Percentiles rank a stretch among this genome's conserved stretches.
phyloP scores from a whole-genome alignment of 306 rosid species.

The Pyrus betulifolia region DNA sequence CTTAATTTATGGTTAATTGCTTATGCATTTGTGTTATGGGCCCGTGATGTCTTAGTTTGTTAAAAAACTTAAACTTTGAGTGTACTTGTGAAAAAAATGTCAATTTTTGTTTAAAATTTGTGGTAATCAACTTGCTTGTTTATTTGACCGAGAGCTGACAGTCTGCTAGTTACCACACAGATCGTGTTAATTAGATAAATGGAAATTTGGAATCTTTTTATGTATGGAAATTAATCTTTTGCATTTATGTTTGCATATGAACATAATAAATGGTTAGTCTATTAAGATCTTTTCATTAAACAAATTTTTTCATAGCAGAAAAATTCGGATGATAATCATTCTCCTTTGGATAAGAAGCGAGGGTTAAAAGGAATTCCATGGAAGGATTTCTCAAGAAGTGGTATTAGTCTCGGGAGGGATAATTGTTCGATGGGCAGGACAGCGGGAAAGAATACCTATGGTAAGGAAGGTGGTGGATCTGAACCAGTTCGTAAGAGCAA shows the following conservation, averaged over 20 bases:
- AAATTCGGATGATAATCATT: conserved; percentile 49
- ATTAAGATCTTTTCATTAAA: conserved; percentile 14
- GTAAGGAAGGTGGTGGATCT: conserved; percentile 47
- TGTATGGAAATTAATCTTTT: conserved; percentile 22
- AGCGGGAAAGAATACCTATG: conserved; percentile 41
- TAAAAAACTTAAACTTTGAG: neutral
- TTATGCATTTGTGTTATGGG: neutral
- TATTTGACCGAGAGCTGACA: neutral
- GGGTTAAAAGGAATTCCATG: conserved; percentile 83
- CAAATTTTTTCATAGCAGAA: conserved; percentile 34
- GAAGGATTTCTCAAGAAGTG: conserved; percentile 74
- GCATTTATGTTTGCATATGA: conserved; percentile 22
- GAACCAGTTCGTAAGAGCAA: conserved; percentile 77
- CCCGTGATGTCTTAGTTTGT: neutral
- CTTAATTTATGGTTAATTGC: neutral
- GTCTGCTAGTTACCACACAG: neutral
- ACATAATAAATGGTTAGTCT: conserved; percentile 13
- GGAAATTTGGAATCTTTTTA: conserved; percentile 11
- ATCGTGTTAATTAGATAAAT: neutral
- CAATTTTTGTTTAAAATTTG: neutral
- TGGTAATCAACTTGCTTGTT: neutral
- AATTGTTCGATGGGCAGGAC: conserved; percentile 48
- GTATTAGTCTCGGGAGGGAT: conserved; percentile 64
- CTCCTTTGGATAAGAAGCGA: conserved; percentile 52
- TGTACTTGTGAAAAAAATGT: neutral